phyloP scores from a whole-genome alignment of 1,284 basidiomycete species.

The Rhizoctonia solani region DNA sequence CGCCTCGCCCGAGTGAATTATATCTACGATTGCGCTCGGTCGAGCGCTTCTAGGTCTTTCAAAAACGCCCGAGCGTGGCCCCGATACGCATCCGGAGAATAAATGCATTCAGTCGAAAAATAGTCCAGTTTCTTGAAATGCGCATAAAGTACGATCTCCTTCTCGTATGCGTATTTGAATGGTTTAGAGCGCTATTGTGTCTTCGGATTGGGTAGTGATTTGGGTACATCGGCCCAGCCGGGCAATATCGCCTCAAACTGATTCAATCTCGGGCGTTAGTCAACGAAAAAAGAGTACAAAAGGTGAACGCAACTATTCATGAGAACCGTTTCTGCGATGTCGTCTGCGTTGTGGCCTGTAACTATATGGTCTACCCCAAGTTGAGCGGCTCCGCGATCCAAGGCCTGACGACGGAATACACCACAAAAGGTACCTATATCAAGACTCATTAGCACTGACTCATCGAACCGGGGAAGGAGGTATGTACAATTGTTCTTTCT shows the following conservation, averaged over 20 bases:
- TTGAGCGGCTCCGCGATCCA: conserved; percentile 90
- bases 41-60: conserved; percentile 95
- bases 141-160: conserved; percentile 99
- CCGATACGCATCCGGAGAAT: conserved; percentile 96
- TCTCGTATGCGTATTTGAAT: conserved; percentile 99
- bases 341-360: conserved; percentile 98
- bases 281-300: conserved; percentile 56
- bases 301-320: conserved; percentile 76
- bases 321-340: conserved; percentile 96
- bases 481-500: conserved; percentile 92
- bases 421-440: conserved; percentile 89
- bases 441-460: neutral
- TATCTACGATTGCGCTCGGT: conserved; percentile 95
- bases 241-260: conserved; percentile 96
- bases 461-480: neutral
- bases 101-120: conserved; percentile 99
- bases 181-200: conserved; percentile 97
- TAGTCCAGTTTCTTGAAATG: conserved; percentile 99
- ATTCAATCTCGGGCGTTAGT: too few relatives aligned
- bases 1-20: conserved; percentile 93
- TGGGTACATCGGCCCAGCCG: conserved; percentile 91
- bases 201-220: conserved; percentile 91
- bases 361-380: conserved; percentile 96
- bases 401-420: conserved; percentile 93
- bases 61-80: conserved; percentile 94